Evolutionary conservation across 2,329 filamentous ascomycete species (phyloP).

Genomic region (Chaetoscypha palmicola): DNA sequence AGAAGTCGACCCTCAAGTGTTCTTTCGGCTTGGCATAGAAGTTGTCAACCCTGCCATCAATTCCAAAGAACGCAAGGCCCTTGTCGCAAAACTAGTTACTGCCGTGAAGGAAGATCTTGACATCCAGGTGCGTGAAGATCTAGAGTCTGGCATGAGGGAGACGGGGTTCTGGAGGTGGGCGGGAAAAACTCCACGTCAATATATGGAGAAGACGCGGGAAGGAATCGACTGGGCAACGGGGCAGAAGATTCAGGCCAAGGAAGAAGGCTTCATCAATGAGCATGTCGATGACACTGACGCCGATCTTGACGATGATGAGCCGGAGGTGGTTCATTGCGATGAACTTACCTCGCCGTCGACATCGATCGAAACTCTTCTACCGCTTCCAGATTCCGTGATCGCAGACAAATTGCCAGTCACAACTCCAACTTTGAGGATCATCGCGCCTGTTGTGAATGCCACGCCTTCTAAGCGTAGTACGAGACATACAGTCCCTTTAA

Average conservation of each 20-base stretch:
- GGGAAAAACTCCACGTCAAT: constrained; percentile 20
- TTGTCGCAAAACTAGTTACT: constrained; percentile 23
- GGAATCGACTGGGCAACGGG: constrained; percentile 28
- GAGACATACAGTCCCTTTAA: background rate
- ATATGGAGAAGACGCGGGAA: constrained; percentile 19
- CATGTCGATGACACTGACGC: background rate
- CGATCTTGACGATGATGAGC: background rate
- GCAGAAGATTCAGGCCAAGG: constrained; percentile 18
- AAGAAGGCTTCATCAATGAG: background rate
- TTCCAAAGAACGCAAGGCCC: constrained; percentile 23
- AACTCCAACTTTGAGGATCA: constrained; percentile 4
- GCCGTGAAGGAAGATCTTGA: constrained; percentile 26
- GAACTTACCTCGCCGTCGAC: background rate
- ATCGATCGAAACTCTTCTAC: background rate
- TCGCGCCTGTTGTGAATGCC: background rate
- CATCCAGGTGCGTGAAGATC: constrained; percentile 23
- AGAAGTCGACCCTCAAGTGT: constrained; percentile 24
- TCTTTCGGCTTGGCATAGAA: constrained; percentile 26
- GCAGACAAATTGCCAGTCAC: background rate
- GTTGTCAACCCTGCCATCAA: constrained; percentile 15
- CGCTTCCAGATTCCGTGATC: background rate
- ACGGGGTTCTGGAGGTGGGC: constrained; percentile 31
- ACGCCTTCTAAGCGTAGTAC: background rate
- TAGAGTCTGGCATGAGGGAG: constrained; percentile 22
- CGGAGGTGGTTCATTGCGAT: background rate